Evolutionary conservation across 306 rosid species (phyloP).

Genomic region (Dalbergia oliveri): DNA sequence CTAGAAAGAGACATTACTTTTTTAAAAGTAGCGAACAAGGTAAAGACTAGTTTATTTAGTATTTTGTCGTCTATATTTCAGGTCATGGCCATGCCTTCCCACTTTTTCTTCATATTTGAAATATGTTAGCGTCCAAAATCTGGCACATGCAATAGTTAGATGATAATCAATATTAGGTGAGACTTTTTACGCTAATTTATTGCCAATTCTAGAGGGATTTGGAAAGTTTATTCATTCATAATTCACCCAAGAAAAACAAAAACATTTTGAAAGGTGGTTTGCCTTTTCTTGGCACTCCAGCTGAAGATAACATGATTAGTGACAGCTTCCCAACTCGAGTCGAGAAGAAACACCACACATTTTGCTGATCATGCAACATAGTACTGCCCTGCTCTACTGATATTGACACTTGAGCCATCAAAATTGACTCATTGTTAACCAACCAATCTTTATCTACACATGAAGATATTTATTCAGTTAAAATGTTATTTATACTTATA

Average conservation of each 20-base stretch:
- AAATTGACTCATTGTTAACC: conserved; percentile 20
- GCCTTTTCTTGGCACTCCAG: not conserved
- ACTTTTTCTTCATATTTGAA: not conserved
- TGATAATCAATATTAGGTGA: not conserved
- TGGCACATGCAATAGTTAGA: not conserved
- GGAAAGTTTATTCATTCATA: not conserved
- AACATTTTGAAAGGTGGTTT: no score
- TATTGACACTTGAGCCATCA: conserved; percentile 30
- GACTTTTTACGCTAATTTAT: not conserved
- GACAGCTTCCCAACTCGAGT: not conserved
- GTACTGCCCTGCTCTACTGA: not conserved
- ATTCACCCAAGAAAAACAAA: not conserved
- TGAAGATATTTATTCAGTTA: not conserved
- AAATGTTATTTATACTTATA: no score
- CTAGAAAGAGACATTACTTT: not conserved
- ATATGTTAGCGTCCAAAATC: not conserved
- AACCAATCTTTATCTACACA: not conserved
- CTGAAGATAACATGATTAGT: not conserved
- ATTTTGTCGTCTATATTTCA: not conserved
- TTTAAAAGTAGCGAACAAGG: not conserved
- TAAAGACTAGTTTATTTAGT: not conserved
- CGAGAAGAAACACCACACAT: not conserved
- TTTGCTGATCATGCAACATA: not conserved
- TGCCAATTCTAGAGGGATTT: not conserved
- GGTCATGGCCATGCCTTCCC: not conserved